phyloP scores from a whole-genome alignment of 306 rosid genomes.

The Quercus glauca region DNA sequence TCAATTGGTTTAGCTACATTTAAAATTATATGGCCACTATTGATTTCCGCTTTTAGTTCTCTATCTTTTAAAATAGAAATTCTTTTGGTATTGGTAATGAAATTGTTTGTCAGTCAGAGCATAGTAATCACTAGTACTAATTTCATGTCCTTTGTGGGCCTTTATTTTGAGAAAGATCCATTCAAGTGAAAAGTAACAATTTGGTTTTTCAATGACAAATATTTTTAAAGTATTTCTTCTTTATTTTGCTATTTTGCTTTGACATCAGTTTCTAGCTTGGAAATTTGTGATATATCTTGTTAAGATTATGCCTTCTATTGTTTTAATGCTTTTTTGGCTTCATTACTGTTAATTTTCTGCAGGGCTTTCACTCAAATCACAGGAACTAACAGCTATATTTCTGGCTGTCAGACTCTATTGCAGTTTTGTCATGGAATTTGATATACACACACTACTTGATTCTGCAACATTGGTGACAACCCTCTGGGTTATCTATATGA shows the following conservation, averaged over 20 bases:
- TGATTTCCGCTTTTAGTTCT: not conserved
- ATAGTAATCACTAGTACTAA: not conserved
- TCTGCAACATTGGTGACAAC: slow-evolving; percentile 65
- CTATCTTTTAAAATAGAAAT: not conserved
- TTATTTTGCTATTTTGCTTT: not conserved
- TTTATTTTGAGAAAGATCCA: not conserved
- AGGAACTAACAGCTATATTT: slow-evolving; percentile 73
- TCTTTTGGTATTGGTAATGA: not conserved
- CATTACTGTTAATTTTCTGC: slow-evolving; percentile 9
- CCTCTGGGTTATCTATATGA: slow-evolving; percentile 74
- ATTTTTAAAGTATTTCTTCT: not conserved
- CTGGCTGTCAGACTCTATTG: slow-evolving; percentile 69
- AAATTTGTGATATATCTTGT: not conserved
- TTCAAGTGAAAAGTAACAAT: not conserved
- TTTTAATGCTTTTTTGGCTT: not conserved
- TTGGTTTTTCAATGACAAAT: not conserved
- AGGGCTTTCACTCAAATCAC: slow-evolving; percentile 80
- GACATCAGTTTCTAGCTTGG: not conserved
- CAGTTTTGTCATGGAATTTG: slow-evolving; percentile 83
- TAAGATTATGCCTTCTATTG: not conserved
- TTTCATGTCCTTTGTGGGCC: not conserved
- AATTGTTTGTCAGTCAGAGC: not conserved
- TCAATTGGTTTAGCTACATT: not conserved
- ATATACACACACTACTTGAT: slow-evolving; percentile 74
- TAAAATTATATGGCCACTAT: not conserved